phyloP scores from a whole-genome alignment of 2,329 filamentous ascomycete species.

The Botrytis fabae region DNA sequence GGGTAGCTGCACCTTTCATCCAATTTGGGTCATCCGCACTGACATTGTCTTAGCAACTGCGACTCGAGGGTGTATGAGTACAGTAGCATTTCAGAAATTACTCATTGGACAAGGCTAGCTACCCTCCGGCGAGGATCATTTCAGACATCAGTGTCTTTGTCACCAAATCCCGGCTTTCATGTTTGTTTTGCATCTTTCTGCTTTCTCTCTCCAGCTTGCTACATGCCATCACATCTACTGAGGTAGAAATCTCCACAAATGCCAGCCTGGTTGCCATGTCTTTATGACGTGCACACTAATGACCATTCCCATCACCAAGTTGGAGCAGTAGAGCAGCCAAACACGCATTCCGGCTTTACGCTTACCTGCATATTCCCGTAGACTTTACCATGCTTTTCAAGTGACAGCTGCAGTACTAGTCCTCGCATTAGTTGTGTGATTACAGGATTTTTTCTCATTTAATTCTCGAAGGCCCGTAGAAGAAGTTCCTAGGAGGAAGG shows the following conservation, averaged over 20 bases:
- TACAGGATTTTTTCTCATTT: slow-evolving; percentile 35
- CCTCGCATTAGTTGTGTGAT: slow-evolving; percentile 41
- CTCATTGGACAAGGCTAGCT: slow-evolving; percentile 16
- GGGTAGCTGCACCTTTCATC: slow-evolving; percentile 33
- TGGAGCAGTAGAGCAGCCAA: slow-evolving; percentile 26
- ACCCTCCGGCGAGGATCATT: background rate
- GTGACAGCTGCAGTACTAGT: slow-evolving; percentile 44
- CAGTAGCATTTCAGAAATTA: slow-evolving; percentile 16
- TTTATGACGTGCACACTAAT: slow-evolving; percentile 25
- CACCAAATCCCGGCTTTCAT: background rate
- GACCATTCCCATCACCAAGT: slow-evolving; percentile 21
- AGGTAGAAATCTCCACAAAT: slow-evolving; percentile 17
- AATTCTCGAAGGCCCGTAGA: slow-evolving; percentile 47
- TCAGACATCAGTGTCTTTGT: slow-evolving; percentile 13
- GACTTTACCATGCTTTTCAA: slow-evolving; percentile 37
- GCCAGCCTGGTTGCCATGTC: slow-evolving; percentile 17
- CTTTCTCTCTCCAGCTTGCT: slow-evolving; percentile 11
- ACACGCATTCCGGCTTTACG: slow-evolving; percentile 30
- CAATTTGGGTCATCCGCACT: slow-evolving; percentile 31
- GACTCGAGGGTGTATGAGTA: slow-evolving; percentile 34
- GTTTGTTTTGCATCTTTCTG: slow-evolving; percentile 16
- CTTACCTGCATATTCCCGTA: slow-evolving; percentile 37
- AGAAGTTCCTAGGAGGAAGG: slow-evolving; percentile 35
- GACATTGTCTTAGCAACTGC: slow-evolving; percentile 30
- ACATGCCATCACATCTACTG: slow-evolving; percentile 21